Evolutionary conservation across 371 early-diverging fungal genomes (phyloP).

Genomic region (Quaeritorhiza haematococci): DNA sequence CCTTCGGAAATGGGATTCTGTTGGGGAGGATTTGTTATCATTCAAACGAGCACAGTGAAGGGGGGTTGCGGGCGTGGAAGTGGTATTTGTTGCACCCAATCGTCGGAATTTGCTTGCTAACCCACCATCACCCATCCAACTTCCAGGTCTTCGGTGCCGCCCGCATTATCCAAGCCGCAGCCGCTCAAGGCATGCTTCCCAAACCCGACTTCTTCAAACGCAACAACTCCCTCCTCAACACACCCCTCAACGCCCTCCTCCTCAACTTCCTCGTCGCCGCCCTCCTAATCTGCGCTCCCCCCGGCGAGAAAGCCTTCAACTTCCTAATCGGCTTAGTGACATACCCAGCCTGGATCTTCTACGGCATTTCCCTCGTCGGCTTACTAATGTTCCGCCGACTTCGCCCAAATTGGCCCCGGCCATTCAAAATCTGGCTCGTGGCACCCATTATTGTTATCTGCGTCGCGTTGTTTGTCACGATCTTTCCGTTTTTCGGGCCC

Average conservation of each 20-base stretch:
- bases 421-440: neutral
- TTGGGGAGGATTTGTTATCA: too few species aligned
- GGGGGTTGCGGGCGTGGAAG: too few species aligned
- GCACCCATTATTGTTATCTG: neutral
- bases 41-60: too few species aligned
- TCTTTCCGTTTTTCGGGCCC: too few species aligned
- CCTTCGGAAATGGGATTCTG: too few species aligned
- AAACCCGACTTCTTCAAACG: conserved; percentile 22
- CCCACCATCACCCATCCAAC: neutral
- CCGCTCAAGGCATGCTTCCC: conserved; percentile 40
- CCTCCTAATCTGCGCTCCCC: conserved; percentile 44
- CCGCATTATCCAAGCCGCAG: conserved; percentile 40
- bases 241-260: conserved; percentile 35
- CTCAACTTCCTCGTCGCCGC: conserved; percentile 33
- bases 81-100: too few species aligned
- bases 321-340: conserved; percentile 42
- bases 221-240: conserved; percentile 27
- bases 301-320: conserved; percentile 47
- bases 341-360: conserved; percentile 55
- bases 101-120: too few species aligned
- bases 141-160: conserved; percentile 5
- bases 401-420: neutral
- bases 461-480: too few species aligned
- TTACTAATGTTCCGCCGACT: neutral
- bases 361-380: conserved; percentile 22